Conservation (phyloP, 208 protist species). For the Spironucleus salmonicida region DNA sequence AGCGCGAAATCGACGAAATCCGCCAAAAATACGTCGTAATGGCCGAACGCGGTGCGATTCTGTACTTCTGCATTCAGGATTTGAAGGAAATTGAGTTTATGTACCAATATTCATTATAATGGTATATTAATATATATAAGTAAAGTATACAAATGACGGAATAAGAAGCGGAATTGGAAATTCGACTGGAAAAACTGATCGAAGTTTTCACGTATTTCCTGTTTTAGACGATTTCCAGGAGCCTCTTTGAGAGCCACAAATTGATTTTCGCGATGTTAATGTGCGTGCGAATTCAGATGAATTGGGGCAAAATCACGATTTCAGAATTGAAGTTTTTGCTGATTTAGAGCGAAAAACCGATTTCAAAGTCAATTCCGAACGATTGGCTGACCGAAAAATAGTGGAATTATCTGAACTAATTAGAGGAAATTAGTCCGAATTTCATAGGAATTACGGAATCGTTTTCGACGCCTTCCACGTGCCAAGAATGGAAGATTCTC, state of each 20-base stretch:
- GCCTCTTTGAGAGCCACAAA: conserved; percentile 91
- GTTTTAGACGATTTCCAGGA: conserved; percentile 88
- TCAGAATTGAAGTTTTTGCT: conserved; percentile 66
- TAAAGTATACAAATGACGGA: conserved; percentile 72
- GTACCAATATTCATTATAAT: conserved; percentile 94
- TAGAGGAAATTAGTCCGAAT: no score
- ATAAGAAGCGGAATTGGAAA: conserved; percentile 57
- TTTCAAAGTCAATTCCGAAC: conserved; percentile 49
- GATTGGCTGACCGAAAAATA: conserved; percentile 70
- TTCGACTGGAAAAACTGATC: conserved; percentile 84
- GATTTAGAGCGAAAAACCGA: conserved; percentile 58
- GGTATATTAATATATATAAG: conserved; percentile 86
- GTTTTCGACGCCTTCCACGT: conserved; percentile 63
- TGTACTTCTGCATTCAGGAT: conserved; percentile 87
- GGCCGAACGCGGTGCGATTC: conserved; percentile 77
- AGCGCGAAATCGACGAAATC: conserved; percentile 74
- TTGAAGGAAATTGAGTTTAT: conserved; percentile 83
- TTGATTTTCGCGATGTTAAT: conserved; percentile 91
- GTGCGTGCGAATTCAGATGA: conserved; percentile 73
- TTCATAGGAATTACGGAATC: no score
- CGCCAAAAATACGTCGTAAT: conserved; percentile 77
- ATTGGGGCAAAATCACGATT: conserved; percentile 60
- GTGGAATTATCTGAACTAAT: conserved; percentile 71
- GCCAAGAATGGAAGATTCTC: conserved; percentile 50
- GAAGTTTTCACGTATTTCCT: conserved; percentile 74